Evolutionary conservation across 2,329 filamentous ascomycete species (phyloP).

Genomic region (Coniella vitis): DNA sequence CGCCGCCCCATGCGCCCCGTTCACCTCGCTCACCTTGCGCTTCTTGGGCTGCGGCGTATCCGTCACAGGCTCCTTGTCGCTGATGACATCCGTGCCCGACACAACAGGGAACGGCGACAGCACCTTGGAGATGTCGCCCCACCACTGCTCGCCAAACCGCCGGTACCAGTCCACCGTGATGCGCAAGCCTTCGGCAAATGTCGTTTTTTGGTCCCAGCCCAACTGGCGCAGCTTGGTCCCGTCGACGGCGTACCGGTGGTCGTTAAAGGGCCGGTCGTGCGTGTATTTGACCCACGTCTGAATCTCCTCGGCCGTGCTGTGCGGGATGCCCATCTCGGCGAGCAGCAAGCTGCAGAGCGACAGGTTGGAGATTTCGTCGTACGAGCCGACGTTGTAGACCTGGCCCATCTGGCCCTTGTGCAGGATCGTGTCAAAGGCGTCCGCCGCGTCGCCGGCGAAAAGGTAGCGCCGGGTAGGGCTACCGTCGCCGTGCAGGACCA

Average conservation of each 20-base stretch:
- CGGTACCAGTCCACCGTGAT: conserved; percentile 66
- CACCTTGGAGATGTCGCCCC: conserved; percentile 64
- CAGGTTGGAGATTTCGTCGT: conserved; percentile 70
- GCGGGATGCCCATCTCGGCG: conserved; percentile 50
- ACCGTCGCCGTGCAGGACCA: conserved; percentile 72
- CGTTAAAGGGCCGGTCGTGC: conserved; percentile 72
- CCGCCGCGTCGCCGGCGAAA: conserved; percentile 71
- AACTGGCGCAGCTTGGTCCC: conserved; percentile 59
- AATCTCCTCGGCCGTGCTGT: conserved; percentile 44
- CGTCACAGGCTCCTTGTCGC: conserved; percentile 38
- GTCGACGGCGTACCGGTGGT: conserved; percentile 66
- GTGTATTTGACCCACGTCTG: conserved; percentile 66
- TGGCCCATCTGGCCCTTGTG: conserved; percentile 69
- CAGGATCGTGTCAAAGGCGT: conserved; percentile 78
- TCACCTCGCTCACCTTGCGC: conserved; percentile 7
- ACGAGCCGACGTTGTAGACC: conserved; percentile 76
- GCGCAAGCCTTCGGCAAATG: conserved; percentile 55
- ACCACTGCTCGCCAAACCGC: conserved; percentile 60
- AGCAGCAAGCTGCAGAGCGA: conserved; percentile 61
- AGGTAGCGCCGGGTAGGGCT: conserved; percentile 69
- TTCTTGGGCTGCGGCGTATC: conserved; percentile 23
- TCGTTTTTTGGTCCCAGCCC: conserved; percentile 63
- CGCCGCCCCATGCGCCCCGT: neutral
- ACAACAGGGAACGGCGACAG: conserved; percentile 62
- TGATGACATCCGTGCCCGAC: conserved; percentile 45